These are phyloP conservation scores for Iberis pinnata DNA, from an alignment of 345 rosid genomes.

Conservation along the genomic window DNA sequence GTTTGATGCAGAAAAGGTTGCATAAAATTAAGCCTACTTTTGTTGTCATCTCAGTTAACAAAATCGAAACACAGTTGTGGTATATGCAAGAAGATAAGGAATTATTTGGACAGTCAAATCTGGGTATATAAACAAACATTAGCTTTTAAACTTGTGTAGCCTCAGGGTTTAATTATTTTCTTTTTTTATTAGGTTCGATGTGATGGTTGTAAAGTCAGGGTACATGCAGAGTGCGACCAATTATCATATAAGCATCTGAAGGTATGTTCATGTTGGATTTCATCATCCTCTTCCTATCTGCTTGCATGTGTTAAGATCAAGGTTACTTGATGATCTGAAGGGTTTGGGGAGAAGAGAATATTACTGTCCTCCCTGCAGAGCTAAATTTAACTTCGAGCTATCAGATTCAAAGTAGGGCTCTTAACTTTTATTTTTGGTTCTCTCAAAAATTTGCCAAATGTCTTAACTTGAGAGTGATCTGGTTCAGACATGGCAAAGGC, in stretches of 20 bases:
- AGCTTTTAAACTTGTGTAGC: constrained; percentile 3
- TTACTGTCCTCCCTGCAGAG: constrained; percentile 86
- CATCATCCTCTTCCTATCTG: constrained; percentile 8
- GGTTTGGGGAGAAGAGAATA: constrained; percentile 57
- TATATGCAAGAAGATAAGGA: constrained; percentile 77
- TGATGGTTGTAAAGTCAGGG: constrained; percentile 93
- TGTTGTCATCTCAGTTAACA: constrained; percentile 49
- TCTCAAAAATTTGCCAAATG: constrained; percentile 11
- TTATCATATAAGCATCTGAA: constrained; percentile 57
- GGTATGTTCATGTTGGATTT: constrained; percentile 32
- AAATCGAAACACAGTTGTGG: constrained; percentile 81
- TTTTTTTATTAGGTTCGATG: constrained; percentile 59
- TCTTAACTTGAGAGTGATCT: constrained; percentile 5
- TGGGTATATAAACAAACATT: constrained; percentile 50
- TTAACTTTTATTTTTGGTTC: not conserved
- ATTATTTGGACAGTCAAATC: constrained; percentile 67
- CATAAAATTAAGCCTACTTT: constrained; percentile 12
- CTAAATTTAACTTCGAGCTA: constrained; percentile 80
- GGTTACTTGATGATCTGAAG: constrained; percentile 40
- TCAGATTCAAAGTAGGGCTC: constrained; percentile 76
- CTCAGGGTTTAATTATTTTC: constrained; percentile 4
- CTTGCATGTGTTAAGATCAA: constrained; percentile 19
- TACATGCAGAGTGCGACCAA: constrained; percentile 79
- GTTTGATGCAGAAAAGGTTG: constrained; percentile 9
- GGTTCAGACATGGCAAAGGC: constrained; percentile 43